Conservation (phyloP, 2,329 filamentous ascomycete genomes). For the Aspergillus carbonarius region DNA sequence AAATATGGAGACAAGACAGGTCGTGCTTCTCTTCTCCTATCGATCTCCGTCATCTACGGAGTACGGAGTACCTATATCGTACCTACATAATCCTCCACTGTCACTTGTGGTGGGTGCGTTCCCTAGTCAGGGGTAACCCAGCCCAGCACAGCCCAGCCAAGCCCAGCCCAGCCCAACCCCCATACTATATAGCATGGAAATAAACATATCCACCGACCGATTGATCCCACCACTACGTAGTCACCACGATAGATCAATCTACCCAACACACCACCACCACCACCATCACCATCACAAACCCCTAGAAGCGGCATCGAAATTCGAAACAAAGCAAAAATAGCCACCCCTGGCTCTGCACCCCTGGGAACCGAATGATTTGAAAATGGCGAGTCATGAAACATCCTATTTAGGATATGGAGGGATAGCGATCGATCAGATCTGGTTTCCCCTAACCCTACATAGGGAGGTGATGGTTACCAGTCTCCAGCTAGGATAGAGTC, state of each 20-base stretch:
- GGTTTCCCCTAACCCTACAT: too few relatives aligned
- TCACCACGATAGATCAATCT: background rate
- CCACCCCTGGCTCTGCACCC: background rate
- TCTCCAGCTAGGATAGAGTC: background rate
- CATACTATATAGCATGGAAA: too few relatives aligned
- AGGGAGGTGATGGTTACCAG: too few relatives aligned
- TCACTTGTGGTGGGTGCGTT: background rate
- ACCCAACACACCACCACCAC: background rate
- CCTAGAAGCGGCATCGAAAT: background rate
- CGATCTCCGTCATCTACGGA: background rate
- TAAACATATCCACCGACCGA: too few relatives aligned
- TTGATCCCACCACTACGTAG: background rate
- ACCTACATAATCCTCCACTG: background rate
- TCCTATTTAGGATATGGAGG: background rate
- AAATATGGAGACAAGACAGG: background rate
- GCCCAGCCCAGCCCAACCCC: too few relatives aligned
- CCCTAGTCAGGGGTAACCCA: background rate
- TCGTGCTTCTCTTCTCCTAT: background rate
- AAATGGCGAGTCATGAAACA: conserved; percentile 1
- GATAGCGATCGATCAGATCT: background rate
- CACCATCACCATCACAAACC: too few relatives aligned
- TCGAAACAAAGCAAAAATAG: background rate
- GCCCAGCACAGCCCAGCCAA: too few relatives aligned
- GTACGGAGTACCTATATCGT: background rate
- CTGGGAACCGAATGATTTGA: background rate